These are phyloP conservation scores for Sambucus nigra DNA, from an alignment of 129 eudicot species.

Conservation along the genomic window DNA sequence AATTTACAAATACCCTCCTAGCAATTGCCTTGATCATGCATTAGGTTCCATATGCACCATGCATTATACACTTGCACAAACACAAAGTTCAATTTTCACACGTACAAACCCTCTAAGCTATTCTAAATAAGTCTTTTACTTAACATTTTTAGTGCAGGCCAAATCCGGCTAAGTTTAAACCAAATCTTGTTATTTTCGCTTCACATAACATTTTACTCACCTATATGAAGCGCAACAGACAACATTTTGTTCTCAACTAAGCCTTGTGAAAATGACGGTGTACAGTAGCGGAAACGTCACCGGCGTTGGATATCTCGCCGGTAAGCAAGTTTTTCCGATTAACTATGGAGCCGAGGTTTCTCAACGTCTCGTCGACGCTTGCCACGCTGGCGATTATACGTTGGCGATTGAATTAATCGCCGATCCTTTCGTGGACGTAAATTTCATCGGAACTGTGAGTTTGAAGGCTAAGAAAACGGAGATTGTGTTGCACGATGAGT, in stretches of 20 bases:
- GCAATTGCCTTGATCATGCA: too few species aligned
- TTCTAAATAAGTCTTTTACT: too few species aligned
- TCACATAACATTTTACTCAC: too few species aligned
- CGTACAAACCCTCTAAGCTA: too few species aligned
- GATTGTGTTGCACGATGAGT: slow-evolving; percentile 44
- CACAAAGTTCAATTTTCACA: too few species aligned
- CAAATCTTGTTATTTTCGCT: too few species aligned
- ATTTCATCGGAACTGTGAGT: slow-evolving; percentile 57
- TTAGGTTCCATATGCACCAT: too few species aligned
- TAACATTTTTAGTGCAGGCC: neutral
- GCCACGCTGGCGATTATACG: slow-evolving; percentile 33
- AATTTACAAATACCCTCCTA: too few species aligned
- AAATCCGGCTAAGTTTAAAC: neutral
- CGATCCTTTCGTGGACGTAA: slow-evolving; percentile 57
- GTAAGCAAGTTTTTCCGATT: slow-evolving; percentile 50
- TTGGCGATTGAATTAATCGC: slow-evolving; percentile 38
- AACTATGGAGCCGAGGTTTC: slow-evolving; percentile 49
- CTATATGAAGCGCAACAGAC: too few species aligned
- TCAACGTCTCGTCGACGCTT: slow-evolving; percentile 57
- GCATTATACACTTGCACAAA: too few species aligned
- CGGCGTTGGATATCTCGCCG: slow-evolving; percentile 24
- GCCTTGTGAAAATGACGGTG: slow-evolving; percentile 33
- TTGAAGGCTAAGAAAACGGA: slow-evolving; percentile 52
- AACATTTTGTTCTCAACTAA: too few species aligned
- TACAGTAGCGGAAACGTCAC: slow-evolving; percentile 22